These are phyloP conservation scores for Arctium lappa DNA, from an alignment of 129 eudicot genomes.

Conservation along the genomic window DNA sequence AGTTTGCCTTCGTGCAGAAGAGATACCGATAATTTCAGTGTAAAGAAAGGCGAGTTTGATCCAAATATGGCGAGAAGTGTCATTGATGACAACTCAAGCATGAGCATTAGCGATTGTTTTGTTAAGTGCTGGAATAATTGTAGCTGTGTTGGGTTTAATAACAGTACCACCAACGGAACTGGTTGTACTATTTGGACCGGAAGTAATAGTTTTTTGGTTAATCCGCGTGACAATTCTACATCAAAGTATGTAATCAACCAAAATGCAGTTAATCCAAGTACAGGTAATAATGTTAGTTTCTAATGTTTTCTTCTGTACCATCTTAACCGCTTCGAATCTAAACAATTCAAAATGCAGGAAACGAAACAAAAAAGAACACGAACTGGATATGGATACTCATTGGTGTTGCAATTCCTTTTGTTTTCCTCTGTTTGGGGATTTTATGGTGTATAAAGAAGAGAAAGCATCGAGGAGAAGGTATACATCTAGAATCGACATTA, in stretches of 20 bases:
- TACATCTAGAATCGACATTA: not conserved
- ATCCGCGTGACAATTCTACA: conserved; percentile 16
- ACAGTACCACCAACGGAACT: conserved; percentile 12
- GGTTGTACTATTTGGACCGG: conserved; percentile 31
- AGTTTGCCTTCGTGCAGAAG: conserved; percentile 20
- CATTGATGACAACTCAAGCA: conserved; percentile 18
- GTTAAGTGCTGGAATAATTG: conserved; percentile 46
- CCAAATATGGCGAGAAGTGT: not conserved
- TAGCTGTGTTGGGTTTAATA: conserved; percentile 37
- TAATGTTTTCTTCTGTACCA: not conserved
- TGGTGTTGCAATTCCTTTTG: not conserved
- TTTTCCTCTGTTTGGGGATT: conserved; percentile 15
- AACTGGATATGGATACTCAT: conserved; percentile 1
- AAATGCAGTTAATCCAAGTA: not conserved
- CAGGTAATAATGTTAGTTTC: not conserved
- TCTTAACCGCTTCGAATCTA: not conserved
- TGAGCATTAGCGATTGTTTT: conserved; percentile 48
- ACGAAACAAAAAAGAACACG: not conserved
- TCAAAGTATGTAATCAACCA: conserved; percentile 19
- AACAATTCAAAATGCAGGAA: not conserved
- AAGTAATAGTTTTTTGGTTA: not conserved
- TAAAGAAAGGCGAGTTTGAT: not conserved
- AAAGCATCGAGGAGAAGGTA: conserved; percentile 27
- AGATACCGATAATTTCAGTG: not conserved
- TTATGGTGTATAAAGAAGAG: conserved; percentile 15